A percentile compares a stretch with the other conserved stretches of the same genome.
Conservation (phyloP, 176 grass and related monocot species). For the Panicum miliaceum region DNA sequence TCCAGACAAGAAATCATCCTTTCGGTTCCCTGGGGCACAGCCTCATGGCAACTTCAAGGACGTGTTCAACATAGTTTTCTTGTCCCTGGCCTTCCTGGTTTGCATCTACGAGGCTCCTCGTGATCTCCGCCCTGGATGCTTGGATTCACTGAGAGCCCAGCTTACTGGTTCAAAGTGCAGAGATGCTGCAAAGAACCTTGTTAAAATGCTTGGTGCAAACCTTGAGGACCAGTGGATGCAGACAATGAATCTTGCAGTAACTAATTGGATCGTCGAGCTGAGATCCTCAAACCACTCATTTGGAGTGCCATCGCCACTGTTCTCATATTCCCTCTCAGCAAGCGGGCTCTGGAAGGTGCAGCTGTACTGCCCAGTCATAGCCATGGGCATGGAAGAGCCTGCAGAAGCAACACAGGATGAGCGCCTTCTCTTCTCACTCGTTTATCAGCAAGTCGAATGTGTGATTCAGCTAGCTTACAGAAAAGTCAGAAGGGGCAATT, state of each 20-base stretch:
- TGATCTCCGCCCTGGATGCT: slow-evolving; percentile 64
- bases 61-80: slow-evolving; percentile 81
- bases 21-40: slow-evolving; percentile 54
- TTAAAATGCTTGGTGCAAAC: slow-evolving; percentile 74
- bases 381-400: slow-evolving; percentile 76
- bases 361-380: slow-evolving; percentile 82
- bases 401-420: slow-evolving; percentile 68
- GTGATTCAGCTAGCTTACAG: slow-evolving; percentile 88
- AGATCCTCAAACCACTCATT: slow-evolving; percentile 46
- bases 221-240: slow-evolving; percentile 91
- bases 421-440: slow-evolving; percentile 75
- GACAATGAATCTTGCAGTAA: slow-evolving; percentile 71
- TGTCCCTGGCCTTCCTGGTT: slow-evolving; percentile 76
- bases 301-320: slow-evolving; percentile 46
- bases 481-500: slow-evolving; percentile 58
- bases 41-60: slow-evolving; percentile 61
- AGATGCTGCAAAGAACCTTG: slow-evolving; percentile 61
- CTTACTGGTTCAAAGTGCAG: slow-evolving; percentile 62
- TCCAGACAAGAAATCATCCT: slow-evolving; percentile 51
- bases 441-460: slow-evolving; percentile 85
- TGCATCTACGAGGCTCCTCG: slow-evolving; percentile 85
- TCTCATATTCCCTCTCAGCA: slow-evolving; percentile 73
- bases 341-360: slow-evolving; percentile 88
- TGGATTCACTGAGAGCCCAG: slow-evolving; percentile 61
- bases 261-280: slow-evolving; percentile 84